Evolutionary conservation across 1,284 basidiomycete species (phyloP), one percentile per base, ranked within the genome.

Genomic region (Ustilago trichophora): DNA sequence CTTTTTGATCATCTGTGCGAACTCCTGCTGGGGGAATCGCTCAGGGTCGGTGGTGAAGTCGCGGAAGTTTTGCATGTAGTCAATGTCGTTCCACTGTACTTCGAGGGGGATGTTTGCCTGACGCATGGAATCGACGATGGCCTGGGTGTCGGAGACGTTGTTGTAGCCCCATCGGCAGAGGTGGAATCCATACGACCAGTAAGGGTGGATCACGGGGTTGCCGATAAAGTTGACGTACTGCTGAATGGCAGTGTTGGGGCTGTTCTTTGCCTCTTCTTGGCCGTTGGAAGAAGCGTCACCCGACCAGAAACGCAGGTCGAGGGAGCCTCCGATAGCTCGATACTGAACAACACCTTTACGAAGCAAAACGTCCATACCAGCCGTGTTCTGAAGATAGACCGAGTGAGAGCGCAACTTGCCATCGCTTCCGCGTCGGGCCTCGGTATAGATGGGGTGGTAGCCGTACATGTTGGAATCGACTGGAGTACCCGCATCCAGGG

Each of bases 81-180:
- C 89, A 59, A 90, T 90, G 69, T 90, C 89, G 72, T 88, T 90
- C 89, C 89, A 90, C 87, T 89, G 88, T 0, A 87, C 88, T 78
- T 90, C 88, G 4, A 90, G 84, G 4, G 89, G 89, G 47, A 90
- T 89, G 22, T 73, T 48, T 27, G 45, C 36, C 12, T 48, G 26
- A 6, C 59, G 41, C 73, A 75, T 75, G 7, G 35, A 19, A 11
- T 73, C 59, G 42, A 72, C 37, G 42, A 68, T 42, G 6, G 46
- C 51, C 12, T 62, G 66, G 3, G 66, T 65, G 3, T 73, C 62
- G 4, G 52, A 62, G 19, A 72, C 60, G 41, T 60, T 71, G 19
- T 26, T 43, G 53, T 75, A 75, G 16, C 74, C 74, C 73, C 72
- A 76, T 22, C 74, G 52, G 22, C 73, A 70, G 18, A 75, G 60